These are phyloP conservation scores for Solanum habrochaites DNA, from an alignment of 257 asterid species.

Conservation along the genomic window DNA sequence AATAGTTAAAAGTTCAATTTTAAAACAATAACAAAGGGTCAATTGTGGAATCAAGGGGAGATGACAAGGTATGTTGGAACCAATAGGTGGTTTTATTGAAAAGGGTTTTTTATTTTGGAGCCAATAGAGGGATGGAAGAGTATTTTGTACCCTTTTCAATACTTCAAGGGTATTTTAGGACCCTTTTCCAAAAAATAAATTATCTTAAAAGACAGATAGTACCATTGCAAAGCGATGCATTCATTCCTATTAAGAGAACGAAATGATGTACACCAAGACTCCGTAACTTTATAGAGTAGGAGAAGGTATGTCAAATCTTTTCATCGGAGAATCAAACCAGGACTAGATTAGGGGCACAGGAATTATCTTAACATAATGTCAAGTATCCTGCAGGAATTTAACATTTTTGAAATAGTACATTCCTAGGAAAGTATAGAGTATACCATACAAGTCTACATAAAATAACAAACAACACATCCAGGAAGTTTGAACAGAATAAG, in stretches of 20 bases:
- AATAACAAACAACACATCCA: too few relatives aligned
- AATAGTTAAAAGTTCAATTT: too few relatives aligned
- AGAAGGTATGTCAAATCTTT: background rate
- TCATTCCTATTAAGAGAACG: background rate
- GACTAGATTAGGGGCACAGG: background rate
- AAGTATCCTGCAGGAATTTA: background rate
- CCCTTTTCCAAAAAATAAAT: too few relatives aligned
- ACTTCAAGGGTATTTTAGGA: too few relatives aligned
- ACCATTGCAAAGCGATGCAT: rapidly evolving
- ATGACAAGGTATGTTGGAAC: too few relatives aligned
- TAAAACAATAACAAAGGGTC: too few relatives aligned
- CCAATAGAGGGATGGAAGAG: too few relatives aligned
- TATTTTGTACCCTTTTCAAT: too few relatives aligned
- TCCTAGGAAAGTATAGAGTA: background rate
- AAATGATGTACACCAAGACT: background rate
- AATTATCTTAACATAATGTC: background rate
- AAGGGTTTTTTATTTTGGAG: too few relatives aligned
- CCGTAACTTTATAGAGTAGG: background rate
- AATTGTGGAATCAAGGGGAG: too few relatives aligned
- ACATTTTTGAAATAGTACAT: background rate
- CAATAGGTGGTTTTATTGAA: too few relatives aligned
- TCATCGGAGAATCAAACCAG: background rate
- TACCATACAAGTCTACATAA: background rate
- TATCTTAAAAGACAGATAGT: too few relatives aligned
- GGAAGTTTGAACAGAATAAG: background rate